Evolutionary conservation across 1,139 yeast genomes (phyloP).

Genomic region (Taphrina pruni): DNA sequence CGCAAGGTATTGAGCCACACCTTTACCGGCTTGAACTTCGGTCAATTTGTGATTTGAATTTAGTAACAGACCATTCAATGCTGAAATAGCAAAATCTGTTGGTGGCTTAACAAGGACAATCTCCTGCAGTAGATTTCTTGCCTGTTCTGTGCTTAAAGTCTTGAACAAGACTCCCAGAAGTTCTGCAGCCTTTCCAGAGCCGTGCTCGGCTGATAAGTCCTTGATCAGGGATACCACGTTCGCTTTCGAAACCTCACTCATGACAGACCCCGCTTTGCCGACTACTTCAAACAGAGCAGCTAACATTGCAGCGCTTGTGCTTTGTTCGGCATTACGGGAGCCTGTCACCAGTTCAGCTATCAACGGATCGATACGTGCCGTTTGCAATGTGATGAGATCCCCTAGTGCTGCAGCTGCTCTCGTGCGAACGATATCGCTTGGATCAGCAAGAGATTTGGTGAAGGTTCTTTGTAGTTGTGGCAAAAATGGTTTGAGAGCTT

Average conservation of each 20-base stretch:
- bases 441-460: slow-evolving; percentile 85
- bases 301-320: slow-evolving; percentile 79
- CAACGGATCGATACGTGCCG: slow-evolving; percentile 84
- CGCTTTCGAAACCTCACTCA: slow-evolving; percentile 74
- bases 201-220: slow-evolving; percentile 55
- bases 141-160: slow-evolving; percentile 19
- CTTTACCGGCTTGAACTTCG: slow-evolving; percentile 4
- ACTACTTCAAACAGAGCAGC: slow-evolving; percentile 86
- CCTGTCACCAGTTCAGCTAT: slow-evolving; percentile 53
- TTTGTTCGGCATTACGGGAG: slow-evolving; percentile 39
- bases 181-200: slow-evolving; percentile 34
- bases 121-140: slow-evolving; percentile 17
- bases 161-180: slow-evolving; percentile 31
- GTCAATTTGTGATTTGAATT: slow-evolving; percentile 29
- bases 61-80: slow-evolving; percentile 23
- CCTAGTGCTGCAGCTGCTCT: slow-evolving; percentile 91
- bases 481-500: slow-evolving; percentile 88
- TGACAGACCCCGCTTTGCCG: slow-evolving; percentile 73
- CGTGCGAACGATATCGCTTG: slow-evolving; percentile 71
- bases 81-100: slow-evolving; percentile 8
- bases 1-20: slow-evolving; percentile 59
- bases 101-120: slow-evolving; percentile 30
- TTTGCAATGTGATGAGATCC: slow-evolving; percentile 82
- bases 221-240: slow-evolving; percentile 77
- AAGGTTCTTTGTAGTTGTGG: slow-evolving; percentile 98